Percentiles rank a stretch among this genome's conserved stretches.
phyloP scores from a whole-genome alignment of 2,329 filamentous ascomycete genomes.

The Fusarium bulbicola region DNA sequence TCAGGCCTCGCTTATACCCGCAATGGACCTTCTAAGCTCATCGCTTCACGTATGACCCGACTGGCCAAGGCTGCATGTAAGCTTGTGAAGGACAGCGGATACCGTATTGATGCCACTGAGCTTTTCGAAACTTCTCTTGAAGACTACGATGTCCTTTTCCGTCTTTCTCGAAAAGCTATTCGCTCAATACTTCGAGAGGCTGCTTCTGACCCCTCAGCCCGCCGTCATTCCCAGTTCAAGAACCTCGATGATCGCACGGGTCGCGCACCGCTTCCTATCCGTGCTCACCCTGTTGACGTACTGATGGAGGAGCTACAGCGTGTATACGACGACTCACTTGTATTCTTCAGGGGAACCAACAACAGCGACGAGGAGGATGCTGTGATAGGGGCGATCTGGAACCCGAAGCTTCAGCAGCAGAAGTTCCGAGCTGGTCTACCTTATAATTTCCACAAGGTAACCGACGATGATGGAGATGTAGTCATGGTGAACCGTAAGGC shows the following conservation, averaged over 20 bases:
- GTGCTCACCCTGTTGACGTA: slow-evolving; percentile 67
- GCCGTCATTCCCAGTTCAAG: slow-evolving; percentile 72
- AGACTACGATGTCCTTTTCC: slow-evolving; percentile 89
- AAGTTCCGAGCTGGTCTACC: slow-evolving; percentile 76
- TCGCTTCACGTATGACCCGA: slow-evolving; percentile 83
- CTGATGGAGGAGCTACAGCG: slow-evolving; percentile 74
- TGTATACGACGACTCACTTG: slow-evolving; percentile 72
- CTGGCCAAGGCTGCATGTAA: slow-evolving; percentile 80
- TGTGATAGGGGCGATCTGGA: slow-evolving; percentile 68
- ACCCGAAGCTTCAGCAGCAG: slow-evolving; percentile 62
- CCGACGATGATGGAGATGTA: slow-evolving; percentile 53
- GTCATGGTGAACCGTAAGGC: slow-evolving; percentile 73
- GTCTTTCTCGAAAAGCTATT: slow-evolving; percentile 67
- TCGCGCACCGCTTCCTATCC: slow-evolving; percentile 56
- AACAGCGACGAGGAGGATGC: slow-evolving; percentile 54
- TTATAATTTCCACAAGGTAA: slow-evolving; percentile 60
- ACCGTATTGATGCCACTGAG: slow-evolving; percentile 57
- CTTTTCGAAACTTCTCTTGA: slow-evolving; percentile 78
- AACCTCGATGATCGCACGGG: slow-evolving; percentile 75
- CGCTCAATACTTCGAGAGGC: slow-evolving; percentile 53
- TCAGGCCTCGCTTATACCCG: slow-evolving; percentile 85
- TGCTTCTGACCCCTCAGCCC: slow-evolving; percentile 48
- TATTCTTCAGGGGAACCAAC: slow-evolving; percentile 79
- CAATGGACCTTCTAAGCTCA: slow-evolving; percentile 77
- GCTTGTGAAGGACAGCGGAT: slow-evolving; percentile 62